Base-by-base conservation (phyloP, 148 eudicot genomes). In the Drosera capensis region DNA sequence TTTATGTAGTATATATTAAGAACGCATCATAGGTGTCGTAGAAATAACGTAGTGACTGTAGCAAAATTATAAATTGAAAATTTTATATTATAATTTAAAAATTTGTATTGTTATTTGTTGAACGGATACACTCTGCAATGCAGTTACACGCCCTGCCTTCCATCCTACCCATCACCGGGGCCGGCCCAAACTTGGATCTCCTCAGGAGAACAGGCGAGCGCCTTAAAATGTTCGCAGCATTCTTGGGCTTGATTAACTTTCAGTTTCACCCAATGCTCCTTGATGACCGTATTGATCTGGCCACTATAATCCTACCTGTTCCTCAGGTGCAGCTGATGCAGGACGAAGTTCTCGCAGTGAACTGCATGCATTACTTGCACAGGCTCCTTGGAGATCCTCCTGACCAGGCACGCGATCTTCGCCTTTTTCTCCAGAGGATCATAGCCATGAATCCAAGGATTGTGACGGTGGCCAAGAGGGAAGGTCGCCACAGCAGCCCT, bases 341-440 rank as follows among this genome's bases (percentile, higher is more conserved):
- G 1, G 70, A 57, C 7, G 96, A 82, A 55, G 63, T 67, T 58
- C 63, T 87, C 6, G 94, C 82, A 0, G 74, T 87, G 22, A 80
- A 82, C 22, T 79, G 86, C 39, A 80, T 79, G 15, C 70, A 70
- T 18, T 79, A 73, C 43, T 73, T 87, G 29, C 96, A 87, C 69
- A 65, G 80, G 7, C 70, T 82, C 6, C 49, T 86, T 1, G 51
- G 31, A 4, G 79, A 74, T 34, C 60, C 64, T 26, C 79, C 71
- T 7, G 77, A 72, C 12, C 42, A 52, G 2, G 39, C 54, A 21
- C 56, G 23, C 2, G 14, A 23, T 13, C 43, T 67, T 2, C 24
- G 42, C 1, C 23, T 55, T 5, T 73, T 78, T 13, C 66, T 87
- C 8, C 72, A 66, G 43, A 61, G 63, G 43, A 69, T 87, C 56